Base-by-base conservation (phyloP, 352 stramenopile species). In the Thraustochytrium sp. region DNA sequence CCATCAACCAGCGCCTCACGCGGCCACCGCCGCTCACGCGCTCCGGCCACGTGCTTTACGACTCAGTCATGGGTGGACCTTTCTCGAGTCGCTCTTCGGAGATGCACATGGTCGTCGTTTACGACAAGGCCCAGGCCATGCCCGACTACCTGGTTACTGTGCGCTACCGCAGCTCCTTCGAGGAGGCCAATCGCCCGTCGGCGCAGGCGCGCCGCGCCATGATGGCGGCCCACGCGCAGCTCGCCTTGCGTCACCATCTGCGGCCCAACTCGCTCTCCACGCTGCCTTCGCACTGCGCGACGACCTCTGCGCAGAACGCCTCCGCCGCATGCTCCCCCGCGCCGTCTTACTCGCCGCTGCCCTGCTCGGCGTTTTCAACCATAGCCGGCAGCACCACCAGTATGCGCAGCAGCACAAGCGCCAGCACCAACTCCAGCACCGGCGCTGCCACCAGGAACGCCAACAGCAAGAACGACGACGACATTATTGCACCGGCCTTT, bases 61-160 rank as follows among this genome's bases (percentile, higher is more conserved):
- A 80, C 46, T 80, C 68, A 11, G 68, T 80, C n/a, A 46, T 46
- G 31, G 68, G 68, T 61, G 68, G 68, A n/a, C 68, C 68, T 3
- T 80, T 80, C 49, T 65, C 42, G 44, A 55, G 31, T 46, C 48
- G 68, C 8, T 63, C 44, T 26, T 42, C 44, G 23, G 68, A 80
- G 42, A 80, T 80, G 68, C 46, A 63, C 68, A 80, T 80, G 68
- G 31, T 80, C 13, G 68, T 80, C 31, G 40, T 51, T 4, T 80
- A 80, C 53, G 68, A 80, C 68, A 80, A 80, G 51, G 46, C 68
- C 1, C 68, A 80, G 38, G 68, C 68, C 38, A 44, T 80, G 42
- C 68, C 68, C 34, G 48, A 65, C 4, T 80, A 65, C 38, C 68
- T 80, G 36, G 68, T 80, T 18, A 80, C 68, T 11, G 31, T 80